Evolutionary conservation across 305 asterid species (phyloP).

Genomic region (Fraxinus nigra): DNA sequence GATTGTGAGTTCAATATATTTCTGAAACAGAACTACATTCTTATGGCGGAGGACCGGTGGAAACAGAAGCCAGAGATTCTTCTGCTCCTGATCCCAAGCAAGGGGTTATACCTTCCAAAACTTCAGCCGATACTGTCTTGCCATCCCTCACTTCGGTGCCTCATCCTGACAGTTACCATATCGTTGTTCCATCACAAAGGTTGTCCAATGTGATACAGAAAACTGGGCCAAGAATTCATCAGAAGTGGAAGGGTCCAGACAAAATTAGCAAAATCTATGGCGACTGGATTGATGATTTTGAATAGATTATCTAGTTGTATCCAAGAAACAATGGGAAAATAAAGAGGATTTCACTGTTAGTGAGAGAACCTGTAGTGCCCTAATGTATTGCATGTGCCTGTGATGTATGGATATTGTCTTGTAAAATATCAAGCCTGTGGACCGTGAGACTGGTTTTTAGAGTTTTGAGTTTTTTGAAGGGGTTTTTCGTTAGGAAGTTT

Average conservation of each 20-base stretch:
- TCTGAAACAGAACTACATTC: constrained; percentile 58
- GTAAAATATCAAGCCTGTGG: constrained; percentile 25
- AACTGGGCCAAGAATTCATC: constrained; percentile 50
- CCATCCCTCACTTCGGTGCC: constrained; percentile 40
- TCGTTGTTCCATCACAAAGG: constrained; percentile 59
- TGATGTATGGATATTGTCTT: constrained; percentile 24
- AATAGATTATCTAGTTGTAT: constrained; percentile 7
- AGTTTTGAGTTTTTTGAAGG: not conserved
- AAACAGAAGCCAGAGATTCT: constrained; percentile 49
- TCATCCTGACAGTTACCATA: constrained; percentile 52
- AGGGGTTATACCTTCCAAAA: constrained; percentile 34
- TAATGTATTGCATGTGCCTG: not conserved
- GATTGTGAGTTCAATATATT: constrained; percentile 5
- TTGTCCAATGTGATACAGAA: constrained; percentile 46
- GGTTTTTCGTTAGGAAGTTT: not conserved
- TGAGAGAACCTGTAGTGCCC: not conserved
- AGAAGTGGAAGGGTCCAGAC: constrained; percentile 92
- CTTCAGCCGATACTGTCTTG: constrained; percentile 32
- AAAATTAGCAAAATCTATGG: constrained; percentile 87
- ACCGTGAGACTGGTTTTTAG: not conserved
- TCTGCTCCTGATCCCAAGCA: constrained; percentile 51
- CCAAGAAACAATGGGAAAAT: not conserved
- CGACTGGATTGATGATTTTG: constrained; percentile 90
- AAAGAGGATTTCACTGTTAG: not conserved
- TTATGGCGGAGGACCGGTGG: constrained; percentile 57